Percentiles rank a stretch among this genome's conserved stretches.
These are phyloP conservation scores for Agapanthus africanus DNA, from an alignment of 106 monocot species.

Conservation along the genomic window DNA sequence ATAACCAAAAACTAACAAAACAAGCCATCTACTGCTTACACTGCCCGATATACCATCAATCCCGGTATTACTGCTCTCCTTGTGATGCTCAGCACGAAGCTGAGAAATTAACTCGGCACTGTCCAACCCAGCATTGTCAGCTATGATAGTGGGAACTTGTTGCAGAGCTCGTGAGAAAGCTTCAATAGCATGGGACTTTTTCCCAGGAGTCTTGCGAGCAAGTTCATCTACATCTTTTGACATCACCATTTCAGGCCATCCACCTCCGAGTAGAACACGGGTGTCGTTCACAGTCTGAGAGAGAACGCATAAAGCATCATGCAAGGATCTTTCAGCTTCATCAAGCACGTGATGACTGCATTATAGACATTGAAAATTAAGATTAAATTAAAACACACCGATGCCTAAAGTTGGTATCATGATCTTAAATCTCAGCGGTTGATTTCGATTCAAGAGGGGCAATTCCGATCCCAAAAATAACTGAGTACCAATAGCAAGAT, in stretches of 20 bases:
- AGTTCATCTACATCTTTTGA: conserved; percentile 82
- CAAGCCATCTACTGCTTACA: too few species aligned
- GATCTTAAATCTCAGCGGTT: too few species aligned
- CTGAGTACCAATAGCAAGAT: too few species aligned
- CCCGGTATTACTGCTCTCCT: conserved; percentile 51
- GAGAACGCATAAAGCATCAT: conserved; percentile 93
- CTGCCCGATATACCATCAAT: conserved; percentile 78
- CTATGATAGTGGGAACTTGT: conserved; percentile 80
- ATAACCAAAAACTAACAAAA: too few species aligned
- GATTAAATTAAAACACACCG: too few species aligned
- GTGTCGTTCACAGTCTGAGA: conserved; percentile 93
- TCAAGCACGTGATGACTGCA: conserved; percentile 83
- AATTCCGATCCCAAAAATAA: too few species aligned
- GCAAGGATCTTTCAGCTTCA: conserved; percentile 95
- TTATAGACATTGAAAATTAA: neutral
- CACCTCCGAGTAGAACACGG: conserved; percentile 83
- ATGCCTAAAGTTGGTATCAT: too few species aligned
- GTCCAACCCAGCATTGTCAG: conserved; percentile 94
- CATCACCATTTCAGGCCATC: conserved; percentile 99
- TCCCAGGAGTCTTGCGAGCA: conserved; percentile 84
- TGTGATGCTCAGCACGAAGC: conserved; percentile 95
- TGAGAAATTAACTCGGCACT: conserved; percentile 91
- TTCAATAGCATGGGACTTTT: conserved; percentile 92
- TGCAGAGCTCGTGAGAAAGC: conserved; percentile 86
- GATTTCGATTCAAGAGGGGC: too few species aligned